Evolutionary conservation across 305 asterid species (phyloP).

Genomic region (Euphrasia arctica): DNA sequence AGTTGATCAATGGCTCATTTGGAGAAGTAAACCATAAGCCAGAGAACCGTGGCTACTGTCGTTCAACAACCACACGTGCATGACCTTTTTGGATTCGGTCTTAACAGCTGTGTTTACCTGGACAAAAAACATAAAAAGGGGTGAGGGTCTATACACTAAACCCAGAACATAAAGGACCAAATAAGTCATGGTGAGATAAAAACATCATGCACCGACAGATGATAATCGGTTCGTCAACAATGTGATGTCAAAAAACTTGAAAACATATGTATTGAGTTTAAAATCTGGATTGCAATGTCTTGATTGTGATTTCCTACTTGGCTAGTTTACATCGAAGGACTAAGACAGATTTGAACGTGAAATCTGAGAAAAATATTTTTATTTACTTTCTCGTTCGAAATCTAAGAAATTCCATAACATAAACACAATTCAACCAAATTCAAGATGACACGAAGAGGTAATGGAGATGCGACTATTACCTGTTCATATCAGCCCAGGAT

Average conservation of each 20-base stretch:
- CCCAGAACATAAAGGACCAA: slow-evolving; percentile 6
- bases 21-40: not conserved
- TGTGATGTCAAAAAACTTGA: no score
- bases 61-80: slow-evolving; percentile 8
- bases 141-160: not conserved
- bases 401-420: no score
- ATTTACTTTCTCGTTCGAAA: no score
- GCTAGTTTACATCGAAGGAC: not conserved
- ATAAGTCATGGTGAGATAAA: not conserved
- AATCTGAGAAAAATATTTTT: no score
- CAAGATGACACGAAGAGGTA: no score
- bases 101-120: slow-evolving; percentile 11
- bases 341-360: not conserved
- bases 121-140: slow-evolving; percentile 12
- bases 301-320: not conserved
- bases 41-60: not conserved
- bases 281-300: no score
- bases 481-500: slow-evolving; percentile 9
- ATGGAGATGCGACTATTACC: slow-evolving; percentile 1
- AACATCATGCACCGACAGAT: no score
- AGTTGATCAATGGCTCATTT: not conserved
- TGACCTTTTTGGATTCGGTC: not conserved
- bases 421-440: no score
- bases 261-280: no score
- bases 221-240: not conserved